phyloP scores from a whole-genome alignment of 768 basidiomycete genomes.

The Russula compacta region DNA sequence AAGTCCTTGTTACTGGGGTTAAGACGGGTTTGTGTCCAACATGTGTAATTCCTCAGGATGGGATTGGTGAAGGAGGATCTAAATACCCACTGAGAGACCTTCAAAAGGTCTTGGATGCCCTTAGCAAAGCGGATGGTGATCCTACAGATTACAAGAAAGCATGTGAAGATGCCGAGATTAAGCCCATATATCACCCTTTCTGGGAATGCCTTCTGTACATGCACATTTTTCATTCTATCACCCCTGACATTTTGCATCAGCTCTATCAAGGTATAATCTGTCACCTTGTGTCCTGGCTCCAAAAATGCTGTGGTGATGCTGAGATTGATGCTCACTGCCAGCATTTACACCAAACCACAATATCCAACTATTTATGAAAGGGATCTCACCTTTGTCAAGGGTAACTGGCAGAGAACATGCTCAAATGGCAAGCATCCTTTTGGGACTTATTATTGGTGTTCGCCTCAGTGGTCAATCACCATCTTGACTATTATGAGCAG shows the following conservation, averaged over 20 bases:
- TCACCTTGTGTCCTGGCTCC: constrained; percentile 26
- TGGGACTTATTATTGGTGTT: background rate
- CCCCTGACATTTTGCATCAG: background rate
- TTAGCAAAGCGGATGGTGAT: background rate
- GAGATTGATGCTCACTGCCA: constrained; percentile 25
- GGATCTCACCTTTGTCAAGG: constrained; percentile 18
- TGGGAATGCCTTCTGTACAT: background rate
- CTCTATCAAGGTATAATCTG: constrained; percentile 26
- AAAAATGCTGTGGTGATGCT: constrained; percentile 18
- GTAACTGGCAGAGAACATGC: constrained; percentile 25
- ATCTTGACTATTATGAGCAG: background rate
- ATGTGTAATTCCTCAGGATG: too few species aligned
- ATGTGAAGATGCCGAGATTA: background rate
- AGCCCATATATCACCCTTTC: background rate
- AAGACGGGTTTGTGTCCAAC: too few species aligned
- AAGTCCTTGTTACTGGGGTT: background rate
- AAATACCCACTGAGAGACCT: too few species aligned
- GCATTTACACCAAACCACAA: constrained; percentile 22
- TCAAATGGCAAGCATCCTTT: constrained; percentile 10
- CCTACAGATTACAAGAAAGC: background rate
- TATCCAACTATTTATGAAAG: constrained; percentile 20
- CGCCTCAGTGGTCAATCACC: background rate
- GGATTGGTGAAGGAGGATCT: too few species aligned
- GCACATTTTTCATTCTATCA: background rate
- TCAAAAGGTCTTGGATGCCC: too few species aligned